A percentile compares a stretch with the other conserved stretches of the same genome.
Evolutionary conservation across 208 protist genomes (phyloP).

Genomic region (Wallacemonas sp.): DNA sequence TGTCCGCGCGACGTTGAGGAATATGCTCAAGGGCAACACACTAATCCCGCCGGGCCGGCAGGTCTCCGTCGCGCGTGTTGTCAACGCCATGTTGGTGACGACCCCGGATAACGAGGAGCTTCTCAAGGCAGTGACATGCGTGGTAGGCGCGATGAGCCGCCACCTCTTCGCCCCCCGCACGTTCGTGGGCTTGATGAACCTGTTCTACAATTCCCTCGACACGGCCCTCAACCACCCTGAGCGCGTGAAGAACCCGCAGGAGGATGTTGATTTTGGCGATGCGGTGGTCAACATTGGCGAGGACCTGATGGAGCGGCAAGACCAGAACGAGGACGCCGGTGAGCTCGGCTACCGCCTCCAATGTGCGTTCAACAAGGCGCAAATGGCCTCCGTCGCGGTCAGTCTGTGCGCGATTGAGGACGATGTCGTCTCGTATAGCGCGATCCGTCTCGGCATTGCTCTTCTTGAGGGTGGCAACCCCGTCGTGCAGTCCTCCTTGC

Average conservation of each 20-base stretch:
- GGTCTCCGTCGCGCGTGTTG: slow-evolving; percentile 34
- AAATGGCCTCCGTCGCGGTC: slow-evolving; percentile 54
- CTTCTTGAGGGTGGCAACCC: slow-evolving; percentile 80
- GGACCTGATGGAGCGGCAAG: slow-evolving; percentile 4
- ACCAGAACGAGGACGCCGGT: background rate
- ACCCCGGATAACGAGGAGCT: slow-evolving; percentile 27
- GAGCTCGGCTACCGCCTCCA: slow-evolving; percentile 48
- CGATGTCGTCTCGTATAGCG: slow-evolving; percentile 65
- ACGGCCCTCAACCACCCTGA: slow-evolving; percentile 41
- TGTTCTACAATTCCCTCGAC: slow-evolving; percentile 65
- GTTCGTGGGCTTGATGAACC: slow-evolving; percentile 68
- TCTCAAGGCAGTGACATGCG: slow-evolving; percentile 36
- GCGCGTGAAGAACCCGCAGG: slow-evolving; percentile 5
- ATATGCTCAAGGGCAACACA: slow-evolving; percentile 45
- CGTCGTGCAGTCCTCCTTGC: slow-evolving; percentile 50
- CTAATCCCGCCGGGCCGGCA: slow-evolving; percentile 40
- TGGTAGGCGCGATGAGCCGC: slow-evolving; percentile 45
- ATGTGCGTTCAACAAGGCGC: slow-evolving; percentile 53
- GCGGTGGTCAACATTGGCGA: slow-evolving; percentile 3
- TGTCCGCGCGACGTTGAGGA: slow-evolving; percentile 41
- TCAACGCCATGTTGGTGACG: slow-evolving; percentile 36
- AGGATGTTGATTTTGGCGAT: background rate
- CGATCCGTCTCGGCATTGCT: slow-evolving; percentile 54
- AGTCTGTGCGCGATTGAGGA: slow-evolving; percentile 51
- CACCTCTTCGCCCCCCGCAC: slow-evolving; percentile 51